A percentile compares a stretch with the other conserved stretches of the same genome.
These are phyloP conservation scores for Hepatocystis sp. DNA, from an alignment of 169 alveolate species.

Conservation along the genomic window DNA sequence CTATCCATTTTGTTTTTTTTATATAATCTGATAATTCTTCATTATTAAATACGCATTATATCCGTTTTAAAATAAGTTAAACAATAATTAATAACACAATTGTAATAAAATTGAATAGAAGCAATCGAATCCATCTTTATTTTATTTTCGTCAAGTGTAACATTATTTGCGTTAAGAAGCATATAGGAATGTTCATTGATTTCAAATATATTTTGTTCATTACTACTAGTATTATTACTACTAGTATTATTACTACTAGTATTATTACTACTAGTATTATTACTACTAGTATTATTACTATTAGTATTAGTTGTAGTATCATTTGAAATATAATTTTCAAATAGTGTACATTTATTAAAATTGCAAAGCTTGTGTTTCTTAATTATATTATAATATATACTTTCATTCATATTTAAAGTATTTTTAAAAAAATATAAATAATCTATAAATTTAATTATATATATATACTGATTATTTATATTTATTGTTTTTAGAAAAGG, in stretches of 20 bases:
- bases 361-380: slow-evolving; percentile 2
- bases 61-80: slow-evolving; percentile 13
- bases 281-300: no score
- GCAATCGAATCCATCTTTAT: slow-evolving; percentile 34
- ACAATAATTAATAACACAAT: slow-evolving; percentile 23
- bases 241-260: no score
- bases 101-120: slow-evolving; percentile 48
- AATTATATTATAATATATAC: slow-evolving; percentile 15
- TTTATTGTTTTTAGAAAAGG: slow-evolving; percentile 43
- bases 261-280: no score
- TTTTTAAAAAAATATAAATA: slow-evolving; percentile 23
- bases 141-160: slow-evolving; percentile 2
- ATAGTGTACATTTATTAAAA: slow-evolving; percentile 16
- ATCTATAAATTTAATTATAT: slow-evolving; percentile 56
- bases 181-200: slow-evolving; percentile 43
- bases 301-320: no score
- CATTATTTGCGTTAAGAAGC: slow-evolving; percentile 35
- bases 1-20: no score
- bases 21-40: no score
- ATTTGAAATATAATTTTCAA: no score
- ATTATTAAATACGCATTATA: no score
- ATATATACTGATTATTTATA: slow-evolving; percentile 35
- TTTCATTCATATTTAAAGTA: slow-evolving; percentile 40
- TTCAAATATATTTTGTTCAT: slow-evolving; percentile 24
- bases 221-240: background rate